These are phyloP conservation scores for Phytophthora pistaciae DNA, from an alignment of 352 stramenopile species.

Conservation along the genomic window DNA sequence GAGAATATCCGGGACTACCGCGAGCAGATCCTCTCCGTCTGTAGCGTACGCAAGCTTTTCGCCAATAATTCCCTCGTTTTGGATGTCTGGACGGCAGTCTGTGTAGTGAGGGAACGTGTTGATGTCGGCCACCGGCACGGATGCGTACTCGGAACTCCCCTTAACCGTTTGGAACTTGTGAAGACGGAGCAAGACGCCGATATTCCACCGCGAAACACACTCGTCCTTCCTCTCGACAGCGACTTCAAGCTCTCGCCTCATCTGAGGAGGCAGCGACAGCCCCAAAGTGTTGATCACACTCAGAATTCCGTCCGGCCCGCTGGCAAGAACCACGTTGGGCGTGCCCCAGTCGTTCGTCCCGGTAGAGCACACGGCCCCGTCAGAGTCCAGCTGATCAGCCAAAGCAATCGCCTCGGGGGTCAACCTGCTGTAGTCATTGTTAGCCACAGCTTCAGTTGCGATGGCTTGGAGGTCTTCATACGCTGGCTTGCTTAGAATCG, in stretches of 20 bases:
- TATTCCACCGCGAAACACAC: constrained; percentile 28
- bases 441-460: constrained; percentile 8
- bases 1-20: constrained; percentile 23
- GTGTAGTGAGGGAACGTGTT: constrained; percentile 39
- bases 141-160: constrained; percentile 26
- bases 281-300: constrained; percentile 19
- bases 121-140: constrained; percentile 30
- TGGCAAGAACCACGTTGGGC: constrained; percentile 20
- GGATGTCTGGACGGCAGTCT: constrained; percentile 29
- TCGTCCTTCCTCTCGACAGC: constrained; percentile 23
- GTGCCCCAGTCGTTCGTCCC: constrained; percentile 30
- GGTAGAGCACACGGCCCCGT: constrained; percentile 25
- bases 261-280: constrained; percentile 22
- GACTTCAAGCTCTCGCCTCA: constrained; percentile 25
- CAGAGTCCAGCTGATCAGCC: constrained; percentile 17
- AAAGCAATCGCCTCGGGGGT: constrained; percentile 14
- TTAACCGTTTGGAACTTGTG: constrained; percentile 35
- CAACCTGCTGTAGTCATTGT: constrained; percentile 13
- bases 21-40: constrained; percentile 22
- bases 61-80: constrained; percentile 27
- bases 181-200: constrained; percentile 25
- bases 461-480: constrained; percentile 30
- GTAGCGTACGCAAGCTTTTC: constrained; percentile 20
- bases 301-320: constrained; percentile 12
- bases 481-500: constrained; percentile 25